Base-by-base conservation (phyloP, 2,329 filamentous ascomycete species). In the Diplodia mutila region DNA sequence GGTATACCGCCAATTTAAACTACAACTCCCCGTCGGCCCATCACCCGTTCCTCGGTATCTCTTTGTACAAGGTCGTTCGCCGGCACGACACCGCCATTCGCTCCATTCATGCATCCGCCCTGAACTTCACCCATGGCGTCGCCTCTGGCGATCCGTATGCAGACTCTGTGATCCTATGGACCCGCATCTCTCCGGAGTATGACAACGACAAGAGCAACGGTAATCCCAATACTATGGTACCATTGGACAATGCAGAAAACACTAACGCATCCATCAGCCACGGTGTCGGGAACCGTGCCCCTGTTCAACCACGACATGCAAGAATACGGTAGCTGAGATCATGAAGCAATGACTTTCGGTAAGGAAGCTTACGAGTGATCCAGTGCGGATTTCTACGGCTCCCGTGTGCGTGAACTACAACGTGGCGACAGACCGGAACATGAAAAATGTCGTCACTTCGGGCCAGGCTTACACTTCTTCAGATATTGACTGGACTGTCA, bases 401-500 rank as follows among this genome's bases (percentile, higher is more conserved):
- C 88, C 89, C 0, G 83, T 91, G 48, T 92, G 90, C 71, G 83
- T 91, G 1, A 81, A 88, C 46, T 92, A 86, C 82, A 84, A 84
- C 67, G 84, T 91, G 23, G 81, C 83, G 7, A 78, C 79, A 27
- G 82, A 85, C 70, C 72, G 80, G 49, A 77, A 79, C 37, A 81
- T 85, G 53, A 76, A 78, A 6, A 71, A 80, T 1, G 78, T 85
- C 9, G 85, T 86, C 4, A 80, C 83, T 54, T 80, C 80, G 1
- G 90, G 90, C 3, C 84, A 79, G n/a, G 88, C 84, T 1, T 91
- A 89, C 73, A 92, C 90, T 0, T 90, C 85, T 29, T 89, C 86
- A 0, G 90, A 92, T 74, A 86, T 92, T 64, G 90, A 92, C 74
- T 92, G 88, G 74, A 92, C 90, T 0, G 80, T 91, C 69, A 91